Evolutionary conservation across 208 protist genomes (phyloP).

Genomic region (Acanthamoeba polyphaga): DNA sequence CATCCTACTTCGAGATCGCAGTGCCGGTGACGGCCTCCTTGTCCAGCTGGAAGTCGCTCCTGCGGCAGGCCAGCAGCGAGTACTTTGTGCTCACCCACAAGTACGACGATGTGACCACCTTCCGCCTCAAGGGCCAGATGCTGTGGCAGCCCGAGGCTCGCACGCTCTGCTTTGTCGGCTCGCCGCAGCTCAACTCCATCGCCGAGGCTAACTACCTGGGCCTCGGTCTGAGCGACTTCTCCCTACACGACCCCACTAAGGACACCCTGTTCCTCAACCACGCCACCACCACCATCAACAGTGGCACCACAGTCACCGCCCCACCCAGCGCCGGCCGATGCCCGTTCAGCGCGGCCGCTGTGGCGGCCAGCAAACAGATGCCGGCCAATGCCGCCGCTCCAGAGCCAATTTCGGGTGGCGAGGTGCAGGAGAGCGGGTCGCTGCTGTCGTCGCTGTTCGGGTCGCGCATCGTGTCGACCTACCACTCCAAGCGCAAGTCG

Average conservation of each 20-base stretch:
- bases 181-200: constrained; percentile 3
- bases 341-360: no score
- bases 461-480: no score
- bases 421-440: no score
- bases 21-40: constrained; percentile 7
- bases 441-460: no score
- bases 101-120: background rate
- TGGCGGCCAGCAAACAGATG: no score
- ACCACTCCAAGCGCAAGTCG: no score
- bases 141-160: background rate
- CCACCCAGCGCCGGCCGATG: no score
- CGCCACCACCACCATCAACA: background rate
- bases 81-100: background rate
- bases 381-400: no score
- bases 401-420: no score
- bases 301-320: no score
- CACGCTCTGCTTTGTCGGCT: constrained; percentile 28
- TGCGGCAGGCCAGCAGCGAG: background rate
- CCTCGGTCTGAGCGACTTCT: constrained; percentile 44
- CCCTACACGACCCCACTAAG: constrained; percentile 14
- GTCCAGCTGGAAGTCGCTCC: constrained; percentile 12
- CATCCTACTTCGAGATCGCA: background rate
- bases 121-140: constrained; percentile 48
- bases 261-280: constrained; percentile 15
- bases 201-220: constrained; percentile 2